Evolutionary conservation across 2,329 filamentous ascomycete species (phyloP).

Genomic region (Talaromyces sp.): DNA sequence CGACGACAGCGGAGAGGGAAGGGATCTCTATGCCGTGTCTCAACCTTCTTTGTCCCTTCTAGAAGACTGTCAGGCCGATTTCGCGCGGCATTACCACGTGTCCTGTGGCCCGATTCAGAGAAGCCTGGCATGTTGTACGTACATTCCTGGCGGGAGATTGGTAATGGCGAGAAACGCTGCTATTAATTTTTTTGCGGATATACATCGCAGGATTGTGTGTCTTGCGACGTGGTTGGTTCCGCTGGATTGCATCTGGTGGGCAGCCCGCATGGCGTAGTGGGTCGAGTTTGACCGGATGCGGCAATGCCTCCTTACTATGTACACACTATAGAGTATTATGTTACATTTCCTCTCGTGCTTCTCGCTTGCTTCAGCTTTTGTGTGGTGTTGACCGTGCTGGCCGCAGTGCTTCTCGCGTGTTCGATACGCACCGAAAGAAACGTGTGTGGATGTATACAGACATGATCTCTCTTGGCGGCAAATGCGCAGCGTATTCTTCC

Average conservation of each 20-base stretch:
- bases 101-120: background rate
- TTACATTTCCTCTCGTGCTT: background rate
- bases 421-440: background rate
- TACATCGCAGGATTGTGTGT: background rate
- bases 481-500: too few species aligned
- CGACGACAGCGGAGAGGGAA: background rate
- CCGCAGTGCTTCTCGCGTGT: background rate
- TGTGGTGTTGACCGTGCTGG: background rate
- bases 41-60: background rate
- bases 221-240: background rate
- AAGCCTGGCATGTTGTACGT: background rate
- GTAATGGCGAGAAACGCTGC: background rate
- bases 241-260: background rate
- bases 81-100: constrained; percentile 5
- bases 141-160: background rate
- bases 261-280: background rate
- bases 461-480: too few species aligned
- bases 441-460: background rate
- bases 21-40: background rate
- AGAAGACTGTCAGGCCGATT: background rate
- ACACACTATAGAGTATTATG: background rate
- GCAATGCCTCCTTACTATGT: background rate
- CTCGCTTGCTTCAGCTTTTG: too few species aligned
- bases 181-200: background rate
- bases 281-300: background rate